Conservation (phyloP, 177 flowering plant genomes). For the Vitis hybrid region DNA sequence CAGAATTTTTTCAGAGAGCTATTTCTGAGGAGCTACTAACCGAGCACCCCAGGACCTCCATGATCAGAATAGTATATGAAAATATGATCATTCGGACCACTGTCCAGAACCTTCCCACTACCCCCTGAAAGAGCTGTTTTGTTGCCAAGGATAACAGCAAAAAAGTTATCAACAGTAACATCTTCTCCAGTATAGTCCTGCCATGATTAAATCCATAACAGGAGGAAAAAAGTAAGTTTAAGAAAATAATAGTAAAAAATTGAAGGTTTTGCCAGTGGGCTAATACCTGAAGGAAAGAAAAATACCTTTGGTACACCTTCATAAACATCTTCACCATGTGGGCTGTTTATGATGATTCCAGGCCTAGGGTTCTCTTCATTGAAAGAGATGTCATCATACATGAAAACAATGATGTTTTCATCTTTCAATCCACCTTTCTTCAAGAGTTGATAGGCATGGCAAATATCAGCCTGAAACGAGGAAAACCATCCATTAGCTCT, state of each 20-base stretch:
- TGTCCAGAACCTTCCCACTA: conserved; percentile 84
- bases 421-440: conserved; percentile 87
- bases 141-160: conserved; percentile 83
- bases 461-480: conserved; percentile 73
- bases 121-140: conserved; percentile 80
- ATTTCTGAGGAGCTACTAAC: conserved; percentile 44
- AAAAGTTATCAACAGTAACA: conserved; percentile 70
- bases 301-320: conserved; percentile 88
- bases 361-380: conserved; percentile 77
- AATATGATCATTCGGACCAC: conserved; percentile 88
- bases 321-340: conserved; percentile 80
- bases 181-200: conserved; percentile 87
- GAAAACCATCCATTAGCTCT: not conserved
- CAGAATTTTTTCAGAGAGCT: not conserved
- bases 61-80: conserved; percentile 86
- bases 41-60: conserved; percentile 94
- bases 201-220: conserved; percentile 17
- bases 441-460: conserved; percentile 93
- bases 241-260: not conserved
- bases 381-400: conserved; percentile 93
- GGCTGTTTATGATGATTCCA: conserved; percentile 82
- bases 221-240: not conserved
- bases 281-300: conserved; percentile 7
- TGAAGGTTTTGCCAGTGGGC: not conserved
- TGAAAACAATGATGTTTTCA: conserved; percentile 90